Base-by-base conservation (phyloP, 2,329 filamentous ascomycete species). In the Penicillium thymicola region DNA sequence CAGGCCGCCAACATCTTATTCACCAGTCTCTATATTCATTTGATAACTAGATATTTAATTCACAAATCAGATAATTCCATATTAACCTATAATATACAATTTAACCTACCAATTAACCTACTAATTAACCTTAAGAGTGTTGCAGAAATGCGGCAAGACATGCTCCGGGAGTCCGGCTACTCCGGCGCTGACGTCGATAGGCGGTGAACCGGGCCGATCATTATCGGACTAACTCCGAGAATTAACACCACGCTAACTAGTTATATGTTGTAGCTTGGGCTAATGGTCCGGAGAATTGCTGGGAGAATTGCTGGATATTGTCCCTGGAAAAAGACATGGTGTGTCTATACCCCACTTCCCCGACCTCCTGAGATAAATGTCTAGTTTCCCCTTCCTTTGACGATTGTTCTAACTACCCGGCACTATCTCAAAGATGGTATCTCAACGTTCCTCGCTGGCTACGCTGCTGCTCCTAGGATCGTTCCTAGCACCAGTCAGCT, bases 401-500 rank as follows among this genome's bases (percentile, higher is more conserved):
- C 11, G 9, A 36, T 27, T 18, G 23, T 45, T 51, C 21, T 36
- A 51, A 21, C 6, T 14, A 14, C 13, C 13, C n/a, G 1, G 44
- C 30, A 27, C 10, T 18, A 5, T 21, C 21, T 36, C 14, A 44
- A 44, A 44, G 21, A 50, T 51, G 49, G 2, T 21, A 16, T 25
- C 30, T 14, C 49, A 45, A 21, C 8, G 44, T 18, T 51, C 49
- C 11, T 51, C 40, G 5, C 21, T 51, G 6, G 28, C 49, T 11
- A 44, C 38, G 16, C 38, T 51, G 14, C 21, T 51, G 5, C 28
- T 51, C 3, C 13, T 51, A 18, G 49, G 49, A 11, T 55, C 52
- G 8, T 36, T 43, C 10, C 30, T 55, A 41, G 18, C 45, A n/a
- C 52, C 52, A 23, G 46, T 43, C 27, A 64, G n/a, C 30, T 13